Base-by-base conservation (phyloP, 768 basidiomycete genomes). In the Punctularia strigosozonata region DNA sequence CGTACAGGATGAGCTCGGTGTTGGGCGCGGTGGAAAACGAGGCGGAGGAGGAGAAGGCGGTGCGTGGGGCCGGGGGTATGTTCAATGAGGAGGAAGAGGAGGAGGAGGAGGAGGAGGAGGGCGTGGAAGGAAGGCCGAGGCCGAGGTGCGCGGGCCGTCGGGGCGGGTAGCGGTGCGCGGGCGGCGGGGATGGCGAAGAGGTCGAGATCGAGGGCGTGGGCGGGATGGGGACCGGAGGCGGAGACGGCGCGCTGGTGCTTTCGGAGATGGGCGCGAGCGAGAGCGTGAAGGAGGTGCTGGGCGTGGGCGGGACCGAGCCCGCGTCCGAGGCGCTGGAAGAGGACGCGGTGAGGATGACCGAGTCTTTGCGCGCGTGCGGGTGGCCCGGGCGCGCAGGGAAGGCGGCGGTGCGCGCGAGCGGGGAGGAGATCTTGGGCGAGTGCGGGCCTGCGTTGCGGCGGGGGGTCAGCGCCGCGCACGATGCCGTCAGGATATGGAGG, bases 301-400 rank as follows among this genome's bases (percentile, higher is more conserved):
- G 50, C 2, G 54, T 47, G n/a, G 50, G 46, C 4, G 43, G 22
- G 22, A 39, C 26, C 5, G 37, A 33, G 12, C 2, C 20, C 25
- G 34, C 38, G 48, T 34, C 8, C 43, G 36, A 12, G 55, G 41
- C 10, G 49, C 46, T 12, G 43, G 31, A 10, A 48, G 38, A 18
- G 50, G 25, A 6, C 48, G 45, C 5, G 37, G n/a, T n/a, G n/a
- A n/a, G n/a, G 8, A 75, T 41, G 3, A 83, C 57, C 14, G 83
- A 87, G 15, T 74, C 65, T 53, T 86, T 87, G 24, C 84, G 73
- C 0, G 80, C 84, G 44, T 87, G 84, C 0, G 84, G 84, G 49
- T 87, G 84, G 30, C 72, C 66, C 1, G 73, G 61, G 1, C 72
- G 61, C 0, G 80, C 59, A 5, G 71, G 60, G 19, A 80, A 66